Evolutionary conservation across 257 asterid genomes (phyloP), one percentile per base, ranked within the genome.

Genomic region (Lycium ferocissimum): DNA sequence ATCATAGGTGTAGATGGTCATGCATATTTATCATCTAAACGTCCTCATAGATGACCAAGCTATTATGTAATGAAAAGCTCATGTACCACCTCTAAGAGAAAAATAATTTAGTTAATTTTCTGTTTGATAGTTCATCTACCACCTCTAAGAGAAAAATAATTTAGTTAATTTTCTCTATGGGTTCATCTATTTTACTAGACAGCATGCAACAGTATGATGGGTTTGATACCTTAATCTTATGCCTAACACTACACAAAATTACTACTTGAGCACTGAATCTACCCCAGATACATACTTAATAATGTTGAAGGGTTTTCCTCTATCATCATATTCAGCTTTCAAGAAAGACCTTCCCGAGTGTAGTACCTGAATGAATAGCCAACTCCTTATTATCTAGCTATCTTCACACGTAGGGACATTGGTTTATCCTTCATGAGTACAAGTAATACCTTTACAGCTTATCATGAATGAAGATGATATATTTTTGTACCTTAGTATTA

Each of bases 11-110:
- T 47, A 11, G 57, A 47, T 72, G 58, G 38, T 20, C 80, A 73
- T 47, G n/a, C 80, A 73, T 73, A 73, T 26, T 26, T 12, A 65
- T 65, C 72, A 65, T 11, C 71, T 26, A 26, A 65, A 26, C 11
- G 45, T 73, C 80, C 80, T 47, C 11, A 1, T 20, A 47, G 40
- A 37, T 69, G 33, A 17, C 53, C 53, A 69, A 69, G 53, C 7
- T 15, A 69, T 38, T 70, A 70, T 38, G 22, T 6, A 49, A n/a
- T 20, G 81, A 49, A 47, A 75, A 47, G 12, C 13, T 22, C 81
- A 73, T 47, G 61, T 51, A 49, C 61, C 81, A 49, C 81, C 61
- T 49, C 81, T 75, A 49, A 43, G 81, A 73, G 81, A 47, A 73
- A 20, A 6, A 47, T 49, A 12, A 47, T 73, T 13, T 20, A 3